phyloP scores from a whole-genome alignment of 1,284 basidiomycete species.

The Stereum hirsutum region DNA sequence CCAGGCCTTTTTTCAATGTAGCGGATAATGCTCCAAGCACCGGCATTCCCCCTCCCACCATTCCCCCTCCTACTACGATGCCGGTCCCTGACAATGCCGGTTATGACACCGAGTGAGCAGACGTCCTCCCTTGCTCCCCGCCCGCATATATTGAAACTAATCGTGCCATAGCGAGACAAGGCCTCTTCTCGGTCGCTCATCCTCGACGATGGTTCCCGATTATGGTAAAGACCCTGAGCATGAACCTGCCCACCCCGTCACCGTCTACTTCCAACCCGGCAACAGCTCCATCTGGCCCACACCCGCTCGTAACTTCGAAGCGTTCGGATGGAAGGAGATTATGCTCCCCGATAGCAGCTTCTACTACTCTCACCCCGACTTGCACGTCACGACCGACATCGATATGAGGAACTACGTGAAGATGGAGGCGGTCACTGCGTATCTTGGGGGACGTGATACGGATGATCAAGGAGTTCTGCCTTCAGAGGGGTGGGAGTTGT shows the following conservation, averaged over 20 bases:
- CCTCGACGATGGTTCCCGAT: constrained; percentile 3
- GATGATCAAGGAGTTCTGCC: constrained; percentile 18
- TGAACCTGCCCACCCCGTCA: constrained; percentile 8
- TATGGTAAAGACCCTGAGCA: constrained; percentile 7
- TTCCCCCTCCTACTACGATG: too few relatives aligned
- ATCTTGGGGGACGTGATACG: constrained; percentile 29
- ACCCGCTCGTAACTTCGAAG: constrained; percentile 16
- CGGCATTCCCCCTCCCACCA: too few relatives aligned
- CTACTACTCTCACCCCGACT: constrained; percentile 56
- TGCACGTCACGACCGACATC: constrained; percentile 53
- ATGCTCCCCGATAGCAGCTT: constrained; percentile 55
- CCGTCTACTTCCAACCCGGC: constrained; percentile 12
- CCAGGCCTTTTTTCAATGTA: too few relatives aligned
- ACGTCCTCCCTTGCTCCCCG: background rate
- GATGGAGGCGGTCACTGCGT: constrained; percentile 40
- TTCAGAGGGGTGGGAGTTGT: constrained; percentile 43
- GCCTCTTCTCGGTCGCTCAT: constrained; percentile 8
- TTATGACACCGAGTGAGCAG: constrained; percentile 11
- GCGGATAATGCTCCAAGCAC: too few relatives aligned
- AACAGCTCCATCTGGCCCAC: constrained; percentile 18
- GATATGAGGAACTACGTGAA: constrained; percentile 43
- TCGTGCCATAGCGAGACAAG: constrained; percentile 8
- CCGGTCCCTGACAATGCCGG: constrained; percentile 6
- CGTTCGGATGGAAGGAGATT: constrained; percentile 56
- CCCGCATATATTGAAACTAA: background rate